Evolutionary conservation across 177 flowering plant genomes (phyloP).

Genomic region (Vitis hybrid): DNA sequence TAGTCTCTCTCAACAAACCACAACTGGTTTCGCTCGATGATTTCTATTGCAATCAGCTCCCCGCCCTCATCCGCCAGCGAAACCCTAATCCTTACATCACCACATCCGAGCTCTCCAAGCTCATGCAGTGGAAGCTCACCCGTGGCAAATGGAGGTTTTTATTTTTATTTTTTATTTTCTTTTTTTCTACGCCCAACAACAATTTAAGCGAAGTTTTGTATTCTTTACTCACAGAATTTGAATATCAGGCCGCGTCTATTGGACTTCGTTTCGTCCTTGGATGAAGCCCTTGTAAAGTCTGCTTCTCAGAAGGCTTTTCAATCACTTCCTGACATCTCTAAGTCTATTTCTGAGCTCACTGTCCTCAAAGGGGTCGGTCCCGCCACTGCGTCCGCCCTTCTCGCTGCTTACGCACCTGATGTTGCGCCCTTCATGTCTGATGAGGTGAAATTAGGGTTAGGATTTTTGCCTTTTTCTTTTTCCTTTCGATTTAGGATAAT

Average conservation of each 20-base stretch:
- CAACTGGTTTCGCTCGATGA: conserved; percentile 53
- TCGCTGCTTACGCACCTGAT: conserved; percentile 77
- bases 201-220: background rate
- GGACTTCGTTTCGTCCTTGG: conserved; percentile 64
- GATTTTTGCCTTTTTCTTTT: background rate
- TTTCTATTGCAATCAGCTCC: conserved; percentile 66
- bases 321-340: conserved; percentile 65
- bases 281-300: conserved; percentile 53
- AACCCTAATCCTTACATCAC: conserved; percentile 76
- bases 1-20: conserved; percentile 44
- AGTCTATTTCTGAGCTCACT: conserved; percentile 63
- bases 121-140: conserved; percentile 87
- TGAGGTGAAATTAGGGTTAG: conserved; percentile 44
- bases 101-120: conserved; percentile 63
- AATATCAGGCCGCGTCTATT: conserved; percentile 61
- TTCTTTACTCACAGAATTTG: background rate
- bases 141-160: conserved; percentile 81
- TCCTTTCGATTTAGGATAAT: background rate
- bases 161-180: background rate
- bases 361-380: conserved; percentile 86
- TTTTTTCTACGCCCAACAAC: background rate
- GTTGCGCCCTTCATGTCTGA: conserved; percentile 90
- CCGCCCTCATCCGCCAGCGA: conserved; percentile 51
- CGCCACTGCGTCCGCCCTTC: conserved; percentile 85
- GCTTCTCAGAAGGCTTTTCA: conserved; percentile 71